Base-by-base conservation (phyloP, 2,329 filamentous ascomycete genomes). In the Penicillium sp. region DNA sequence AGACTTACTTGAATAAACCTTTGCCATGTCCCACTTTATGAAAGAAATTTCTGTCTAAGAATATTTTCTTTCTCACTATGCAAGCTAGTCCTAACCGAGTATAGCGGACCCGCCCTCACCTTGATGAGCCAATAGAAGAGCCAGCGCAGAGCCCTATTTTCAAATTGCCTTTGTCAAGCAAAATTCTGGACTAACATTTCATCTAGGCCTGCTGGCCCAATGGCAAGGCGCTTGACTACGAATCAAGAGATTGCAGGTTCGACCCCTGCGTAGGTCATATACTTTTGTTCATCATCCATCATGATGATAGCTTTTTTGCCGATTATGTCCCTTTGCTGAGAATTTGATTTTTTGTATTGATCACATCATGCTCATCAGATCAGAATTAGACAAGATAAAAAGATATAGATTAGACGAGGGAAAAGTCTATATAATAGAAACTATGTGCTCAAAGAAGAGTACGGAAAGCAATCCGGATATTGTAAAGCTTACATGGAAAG, bases 151-250 rank as follows among this genome's bases (percentile, higher is more conserved):
- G 52, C 38, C 38, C 38, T 40, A 43, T 19, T 7, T 11, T 22
- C 13, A 14, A 28, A 2, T 45, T n/a, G 19, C 16, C 25, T 4
- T 8, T 10, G 13, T 56, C 19, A 19, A 37, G 13, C 45, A 26
- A 37, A 35, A 38, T 28, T 26, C 19, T 19, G 5, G 6, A n/a
- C 11, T 45, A 49, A 30, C 19, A 40, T 53, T 22, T 22, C 19
- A 22, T 22, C 19, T 22, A 22, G 70, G 70, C 65, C 71, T 67
- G 70, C 70, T 79, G 77, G 78, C 78, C 77, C 76, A 80, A 80
- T 80, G 79, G 79, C 75, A 81, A 80, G 78, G 79, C 78, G 79
- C 76, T 80, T 80, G 79, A 81, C 79, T 81, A 80, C 79, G 79
- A 79, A 80, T 80, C 79, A 80, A 79, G 76, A 80, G 79, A 80